A percentile compares a stretch with the other conserved stretches of the same genome.
phyloP scores from a whole-genome alignment of 371 early-diverging fungal species.

The Nematocida sp. region DNA sequence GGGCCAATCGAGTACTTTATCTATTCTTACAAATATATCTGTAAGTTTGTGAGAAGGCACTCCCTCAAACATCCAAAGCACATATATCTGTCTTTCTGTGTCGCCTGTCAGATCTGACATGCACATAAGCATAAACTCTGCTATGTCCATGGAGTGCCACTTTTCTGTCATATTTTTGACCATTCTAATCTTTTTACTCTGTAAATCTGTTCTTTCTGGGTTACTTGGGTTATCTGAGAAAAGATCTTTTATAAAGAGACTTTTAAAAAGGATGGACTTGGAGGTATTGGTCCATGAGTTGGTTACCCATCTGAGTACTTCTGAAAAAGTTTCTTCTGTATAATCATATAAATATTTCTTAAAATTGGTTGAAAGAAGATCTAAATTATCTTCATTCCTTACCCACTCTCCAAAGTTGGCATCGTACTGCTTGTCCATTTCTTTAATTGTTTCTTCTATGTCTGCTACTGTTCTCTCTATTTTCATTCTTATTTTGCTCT shows the following conservation, averaged over 20 bases:
- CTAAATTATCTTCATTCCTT: constrained; percentile 66
- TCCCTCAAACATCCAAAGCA: constrained; percentile 13
- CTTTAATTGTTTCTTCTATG: constrained; percentile 63
- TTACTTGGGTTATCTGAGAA: neutral
- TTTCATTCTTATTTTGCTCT: neutral
- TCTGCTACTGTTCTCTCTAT: constrained; percentile 41
- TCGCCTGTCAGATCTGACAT: constrained; percentile 32
- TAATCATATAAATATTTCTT: constrained; percentile 65
- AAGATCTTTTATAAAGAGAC: constrained; percentile 45
- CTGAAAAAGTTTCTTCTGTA: constrained; percentile 56
- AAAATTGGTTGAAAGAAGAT: constrained; percentile 62
- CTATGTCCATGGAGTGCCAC: neutral
- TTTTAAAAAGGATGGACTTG: constrained; percentile 63
- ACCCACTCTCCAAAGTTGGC: constrained; percentile 69
- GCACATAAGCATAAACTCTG: constrained; percentile 30
- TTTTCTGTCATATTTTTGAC: constrained; percentile 12
- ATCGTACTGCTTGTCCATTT: constrained; percentile 68
- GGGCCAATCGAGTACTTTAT: constrained; percentile 34
- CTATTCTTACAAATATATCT: constrained; percentile 47
- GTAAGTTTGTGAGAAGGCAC: constrained; percentile 1
- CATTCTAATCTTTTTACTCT: neutral
- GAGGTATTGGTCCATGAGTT: constrained; percentile 66
- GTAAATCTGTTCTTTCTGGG: neutral
- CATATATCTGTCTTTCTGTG: constrained; percentile 19
- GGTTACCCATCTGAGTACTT: constrained; percentile 68